Conservation (phyloP, 139 green algal genomes). For the Zygnema circumcarinatum region DNA sequence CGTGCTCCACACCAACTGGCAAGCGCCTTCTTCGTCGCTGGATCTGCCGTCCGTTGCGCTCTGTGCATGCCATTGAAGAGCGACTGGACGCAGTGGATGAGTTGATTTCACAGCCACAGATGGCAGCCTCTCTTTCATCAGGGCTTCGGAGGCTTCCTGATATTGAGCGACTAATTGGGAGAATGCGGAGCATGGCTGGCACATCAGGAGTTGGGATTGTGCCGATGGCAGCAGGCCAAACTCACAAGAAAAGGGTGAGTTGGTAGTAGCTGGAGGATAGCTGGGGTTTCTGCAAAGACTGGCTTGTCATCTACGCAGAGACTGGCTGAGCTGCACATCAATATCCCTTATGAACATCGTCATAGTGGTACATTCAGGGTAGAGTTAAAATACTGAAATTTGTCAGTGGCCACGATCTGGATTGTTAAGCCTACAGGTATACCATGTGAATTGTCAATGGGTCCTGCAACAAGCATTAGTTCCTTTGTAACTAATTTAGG, state of each 20-base stretch:
- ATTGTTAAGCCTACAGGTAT: too few relatives aligned
- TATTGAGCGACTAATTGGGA: constrained; percentile 84
- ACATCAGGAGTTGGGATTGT: not conserved
- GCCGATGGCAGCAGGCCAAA: not conserved
- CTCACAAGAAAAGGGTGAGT: constrained; percentile 12
- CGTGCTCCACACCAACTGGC: constrained; percentile 85
- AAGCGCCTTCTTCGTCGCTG: constrained; percentile 84
- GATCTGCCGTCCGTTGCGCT: constrained; percentile 84
- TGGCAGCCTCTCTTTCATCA: constrained; percentile 66
- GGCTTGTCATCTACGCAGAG: too few relatives aligned
- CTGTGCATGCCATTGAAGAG: constrained; percentile 71
- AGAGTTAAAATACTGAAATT: constrained; percentile 2
- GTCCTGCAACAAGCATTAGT: too few relatives aligned
- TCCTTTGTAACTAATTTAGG: too few relatives aligned
- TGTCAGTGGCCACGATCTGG: too few relatives aligned
- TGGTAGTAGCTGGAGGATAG: not conserved
- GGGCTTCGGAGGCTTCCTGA: constrained; percentile 73
- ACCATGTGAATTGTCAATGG: too few relatives aligned
- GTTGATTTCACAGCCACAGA: constrained; percentile 57
- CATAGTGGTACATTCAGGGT: constrained; percentile 10
- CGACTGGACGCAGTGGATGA: constrained; percentile 66
- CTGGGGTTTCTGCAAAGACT: too few relatives aligned
- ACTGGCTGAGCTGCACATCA: not conserved
- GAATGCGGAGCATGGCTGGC: constrained; percentile 66
- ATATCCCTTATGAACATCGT: not conserved